These are phyloP conservation scores for Gremmenia infestans DNA, from an alignment of 2,329 filamentous ascomycete species.

Conservation along the genomic window DNA sequence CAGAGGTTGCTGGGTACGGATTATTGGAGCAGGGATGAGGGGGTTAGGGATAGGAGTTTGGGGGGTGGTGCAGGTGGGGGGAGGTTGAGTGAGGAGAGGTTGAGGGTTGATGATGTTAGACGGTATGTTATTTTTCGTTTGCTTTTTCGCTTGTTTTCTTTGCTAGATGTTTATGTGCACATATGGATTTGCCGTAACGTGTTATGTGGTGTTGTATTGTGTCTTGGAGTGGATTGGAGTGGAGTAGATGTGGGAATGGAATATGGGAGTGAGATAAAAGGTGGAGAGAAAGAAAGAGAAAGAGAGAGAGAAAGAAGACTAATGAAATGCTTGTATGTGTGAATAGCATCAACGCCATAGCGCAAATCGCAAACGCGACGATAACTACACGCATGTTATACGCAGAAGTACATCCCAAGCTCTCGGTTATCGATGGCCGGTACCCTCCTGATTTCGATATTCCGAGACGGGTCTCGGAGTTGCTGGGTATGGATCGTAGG, in stretches of 20 bases:
- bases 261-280: no score
- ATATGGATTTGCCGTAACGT: no score
- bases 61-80: neutral
- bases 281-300: no score
- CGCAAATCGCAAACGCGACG: neutral
- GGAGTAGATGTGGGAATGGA: no score
- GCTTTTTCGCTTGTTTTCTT: no score
- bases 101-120: conserved; percentile 9
- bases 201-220: no score
- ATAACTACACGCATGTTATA: conserved; percentile 9
- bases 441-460: conserved; percentile 19
- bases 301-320: no score
- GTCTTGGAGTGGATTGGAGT: no score
- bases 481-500: conserved; percentile 19
- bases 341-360: no score
- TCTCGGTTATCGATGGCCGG: conserved; percentile 5
- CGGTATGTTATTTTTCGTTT: conserved; percentile 6
- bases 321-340: no score
- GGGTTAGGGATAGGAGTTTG: neutral
- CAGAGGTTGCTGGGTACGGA: conserved; percentile 3
- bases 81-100: neutral
- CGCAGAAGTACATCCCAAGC: conserved; percentile 23
- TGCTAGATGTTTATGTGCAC: no score
- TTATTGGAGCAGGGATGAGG: conserved; percentile 2
- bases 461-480: conserved; percentile 15